Evolutionary conservation across 257 asterid genomes (phyloP).

Genomic region (Scutellaria baicalensis): DNA sequence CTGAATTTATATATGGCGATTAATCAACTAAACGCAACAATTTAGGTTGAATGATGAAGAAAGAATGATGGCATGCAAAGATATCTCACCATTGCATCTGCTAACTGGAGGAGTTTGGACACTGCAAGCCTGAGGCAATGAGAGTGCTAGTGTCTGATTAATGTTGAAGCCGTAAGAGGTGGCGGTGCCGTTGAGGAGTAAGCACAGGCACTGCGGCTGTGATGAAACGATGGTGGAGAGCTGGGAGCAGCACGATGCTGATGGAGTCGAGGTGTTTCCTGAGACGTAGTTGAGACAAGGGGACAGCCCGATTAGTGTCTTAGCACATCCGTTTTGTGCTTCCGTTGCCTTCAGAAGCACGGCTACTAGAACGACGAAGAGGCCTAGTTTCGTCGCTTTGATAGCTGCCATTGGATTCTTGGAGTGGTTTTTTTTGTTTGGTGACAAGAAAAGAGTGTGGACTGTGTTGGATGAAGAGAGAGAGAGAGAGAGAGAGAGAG

Average conservation of each 20-base stretch:
- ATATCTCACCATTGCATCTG: slow-evolving; percentile 36
- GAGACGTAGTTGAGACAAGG: slow-evolving; percentile 49
- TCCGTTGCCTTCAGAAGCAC: slow-evolving; percentile 6
- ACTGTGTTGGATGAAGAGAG: slow-evolving; percentile 13
- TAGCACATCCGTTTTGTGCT: slow-evolving; percentile 42
- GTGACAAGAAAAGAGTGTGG: background rate
- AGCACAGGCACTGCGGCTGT: slow-evolving; percentile 50
- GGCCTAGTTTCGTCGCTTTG: slow-evolving; percentile 11
- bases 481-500: slow-evolving; percentile 1
- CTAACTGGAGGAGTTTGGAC: slow-evolving; percentile 47
- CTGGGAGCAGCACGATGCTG: slow-evolving; percentile 50
- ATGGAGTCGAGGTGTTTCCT: slow-evolving; percentile 44
- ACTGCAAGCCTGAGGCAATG: slow-evolving; percentile 42
- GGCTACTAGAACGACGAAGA: slow-evolving; percentile 8
- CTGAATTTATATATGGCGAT: slow-evolving; percentile 1
- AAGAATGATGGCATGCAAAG: background rate
- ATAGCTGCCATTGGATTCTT: slow-evolving; percentile 23
- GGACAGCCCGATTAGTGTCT: slow-evolving; percentile 34
- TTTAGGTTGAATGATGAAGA: too few relatives aligned
- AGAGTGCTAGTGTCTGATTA: slow-evolving; percentile 46
- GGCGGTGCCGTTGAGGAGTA: slow-evolving; percentile 28
- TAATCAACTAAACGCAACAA: background rate
- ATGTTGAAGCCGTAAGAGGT: slow-evolving; percentile 34
- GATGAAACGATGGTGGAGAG: slow-evolving; percentile 32
- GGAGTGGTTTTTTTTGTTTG: too few relatives aligned